Base-by-base conservation (phyloP, 2,329 filamentous ascomycete genomes). In the Fonsecaea multimorphosa region DNA sequence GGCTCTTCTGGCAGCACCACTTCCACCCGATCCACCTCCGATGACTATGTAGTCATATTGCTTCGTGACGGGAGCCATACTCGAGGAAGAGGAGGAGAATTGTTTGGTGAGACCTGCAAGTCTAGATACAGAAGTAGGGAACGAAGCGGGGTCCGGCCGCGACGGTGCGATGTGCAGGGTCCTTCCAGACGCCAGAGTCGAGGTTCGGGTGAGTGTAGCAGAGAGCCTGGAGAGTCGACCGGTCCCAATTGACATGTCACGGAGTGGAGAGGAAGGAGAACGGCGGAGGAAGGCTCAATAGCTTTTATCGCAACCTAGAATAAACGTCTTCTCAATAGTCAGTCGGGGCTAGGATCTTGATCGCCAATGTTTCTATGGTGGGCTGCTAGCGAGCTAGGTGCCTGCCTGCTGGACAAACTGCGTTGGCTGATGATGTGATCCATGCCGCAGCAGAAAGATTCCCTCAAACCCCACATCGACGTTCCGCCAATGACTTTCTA, bases 21-120 rank as follows among this genome's bases (percentile, higher is more conserved):
- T 81, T 40, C 83, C 84, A 67, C 82, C 83, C 67, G 81, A 83
- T 57, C 84, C 83, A 70, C 83, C 83, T 63, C 84, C 83, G 70
- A 85, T 79, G 64, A 85, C 82, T 63, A 86, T 83, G 70, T 84
- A 85, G 72, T 86, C 84, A 72, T 84, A 85, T 64, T 80, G 78
- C 66, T 81, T 79, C 27, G 77, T 74, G 44, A 80, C 76, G 27
- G 83, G 82, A 65, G 81, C 78, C 82, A 83, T 83, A 61, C 66
- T 74, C 29, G 59, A 53, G 14, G 75, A 64, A 11, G 74, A 74
- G 6, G 74, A 74, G 29, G 78, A 75, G 64, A 82, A 78, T 55
- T 82, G 81, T 63, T 77, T 74, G 3, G 79, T 74, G 19, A 82
- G 69, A 19, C 76, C 75, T 51, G 76, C 72, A 31, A 82, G 76